Base-by-base conservation (phyloP, 1,139 yeast species). In the Magnusiomyces magnusii region DNA sequence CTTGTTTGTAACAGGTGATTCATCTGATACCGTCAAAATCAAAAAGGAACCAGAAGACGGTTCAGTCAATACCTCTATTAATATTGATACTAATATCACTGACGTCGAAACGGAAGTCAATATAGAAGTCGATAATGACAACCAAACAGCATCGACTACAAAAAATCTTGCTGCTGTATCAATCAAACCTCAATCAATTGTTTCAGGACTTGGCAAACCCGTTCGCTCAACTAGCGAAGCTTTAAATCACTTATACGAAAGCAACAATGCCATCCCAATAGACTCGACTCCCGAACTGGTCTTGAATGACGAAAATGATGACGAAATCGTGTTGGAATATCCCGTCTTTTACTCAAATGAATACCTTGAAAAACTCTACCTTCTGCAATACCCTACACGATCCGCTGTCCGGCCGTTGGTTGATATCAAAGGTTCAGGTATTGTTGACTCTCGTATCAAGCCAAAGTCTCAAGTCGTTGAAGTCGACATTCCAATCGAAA, bases 361-460 rank as follows among this genome's bases (percentile, higher is more conserved):
- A 2, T 65, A 69, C 36, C 62, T 69, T 25, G 64, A 71, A 62
- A 62, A 70, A 60, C 64, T 83, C 41, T 74, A 77, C 57, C 67
- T 84, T 28, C 69, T 85, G 55, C 98, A 92, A 71, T 92, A 84
- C 67, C 90, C 93, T 1, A 89, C 89, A 5, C 80, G 89, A 61
- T 80, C 86, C 17, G 77, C 78, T 54, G 68, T 71, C 19, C 75
- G 82, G 53, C 80, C 82, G 0, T 77, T 80, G 53, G 72, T 73
- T 13, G 76, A 72, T 5, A 70, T 72, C 15, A 72, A 73, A 10
- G 78, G 77, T 23, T 74, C 77, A 0, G 76, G 79, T 39, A 70
- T 81, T 3, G 67, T 76, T 5, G 73, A 76, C 2, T 80, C 87
- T 3, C 72, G 88, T 44, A 74, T 88, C 63, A 91, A 91, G 68